These are phyloP conservation scores for Pterocarpus macrocarpus DNA, from an alignment of 306 rosid genomes.

Conservation along the genomic window DNA sequence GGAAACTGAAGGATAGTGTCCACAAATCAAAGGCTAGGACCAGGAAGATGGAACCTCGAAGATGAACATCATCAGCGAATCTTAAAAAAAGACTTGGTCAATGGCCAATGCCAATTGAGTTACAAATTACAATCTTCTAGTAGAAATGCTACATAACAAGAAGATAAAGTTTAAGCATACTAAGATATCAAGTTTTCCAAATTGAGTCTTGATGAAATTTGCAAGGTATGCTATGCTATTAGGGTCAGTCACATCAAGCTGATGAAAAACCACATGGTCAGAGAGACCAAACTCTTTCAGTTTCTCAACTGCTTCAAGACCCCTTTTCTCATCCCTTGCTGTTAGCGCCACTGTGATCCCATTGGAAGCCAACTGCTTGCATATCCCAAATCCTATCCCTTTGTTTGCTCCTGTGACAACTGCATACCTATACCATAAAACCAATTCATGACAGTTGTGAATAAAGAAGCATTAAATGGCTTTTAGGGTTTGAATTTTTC, in stretches of 20 bases:
- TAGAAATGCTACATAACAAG: not conserved
- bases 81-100: too few relatives aligned
- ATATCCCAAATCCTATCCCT: conserved; percentile 50
- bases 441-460: not conserved
- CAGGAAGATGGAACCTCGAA: too few relatives aligned
- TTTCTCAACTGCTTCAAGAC: conserved; percentile 48
- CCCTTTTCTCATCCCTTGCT: conserved; percentile 56
- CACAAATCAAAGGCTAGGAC: too few relatives aligned
- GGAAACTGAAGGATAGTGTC: too few relatives aligned
- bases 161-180: conserved; percentile 36
- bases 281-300: conserved; percentile 33
- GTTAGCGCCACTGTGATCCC: conserved; percentile 52
- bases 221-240: conserved; percentile 39
- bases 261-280: conserved; percentile 39
- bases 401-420: conserved; percentile 60
- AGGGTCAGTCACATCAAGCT: conserved; percentile 45
- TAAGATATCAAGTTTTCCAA: conserved; percentile 54
- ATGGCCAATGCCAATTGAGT: too few relatives aligned
- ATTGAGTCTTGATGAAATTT: conserved; percentile 39
- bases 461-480: not conserved
- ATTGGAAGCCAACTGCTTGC: conserved; percentile 47
- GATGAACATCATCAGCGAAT: too few relatives aligned
- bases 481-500: not conserved
- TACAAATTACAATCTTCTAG: too few relatives aligned
- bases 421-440: conserved; percentile 42